A percentile compares a stretch with the other conserved stretches of the same genome.
These are phyloP conservation scores for Torulaspora indica DNA, from an alignment of 805 yeast genomes.

Conservation along the genomic window DNA sequence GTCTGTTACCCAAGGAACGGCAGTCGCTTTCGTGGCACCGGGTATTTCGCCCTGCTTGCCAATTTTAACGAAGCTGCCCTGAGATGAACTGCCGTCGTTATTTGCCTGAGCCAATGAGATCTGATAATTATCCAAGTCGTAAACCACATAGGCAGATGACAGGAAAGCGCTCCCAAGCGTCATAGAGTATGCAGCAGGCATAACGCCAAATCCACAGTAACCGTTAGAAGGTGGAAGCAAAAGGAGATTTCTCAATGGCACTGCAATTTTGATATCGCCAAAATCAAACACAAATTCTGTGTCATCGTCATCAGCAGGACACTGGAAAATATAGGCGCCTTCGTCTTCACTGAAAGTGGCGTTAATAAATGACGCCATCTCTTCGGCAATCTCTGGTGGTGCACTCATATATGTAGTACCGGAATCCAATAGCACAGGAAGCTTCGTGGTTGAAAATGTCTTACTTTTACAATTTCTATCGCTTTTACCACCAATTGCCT, in stretches of 20 bases:
- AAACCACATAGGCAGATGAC: slow-evolving; percentile 53
- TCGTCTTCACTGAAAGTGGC: slow-evolving; percentile 37
- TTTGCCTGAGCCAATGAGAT: slow-evolving; percentile 49
- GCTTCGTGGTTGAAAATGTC: slow-evolving; percentile 23
- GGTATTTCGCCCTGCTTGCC: slow-evolving; percentile 41
- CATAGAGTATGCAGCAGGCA: slow-evolving; percentile 33
- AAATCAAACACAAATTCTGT: slow-evolving; percentile 41
- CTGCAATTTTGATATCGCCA: slow-evolving; percentile 52
- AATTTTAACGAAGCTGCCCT: slow-evolving; percentile 42
- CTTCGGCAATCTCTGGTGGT: slow-evolving; percentile 38
- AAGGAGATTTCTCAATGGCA: slow-evolving; percentile 36
- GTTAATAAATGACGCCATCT: slow-evolving; percentile 29
- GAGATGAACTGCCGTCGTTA: slow-evolving; percentile 16
- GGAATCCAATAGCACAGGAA: slow-evolving; percentile 49
- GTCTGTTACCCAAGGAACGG: slow-evolving; percentile 20
- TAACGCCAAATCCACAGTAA: slow-evolving; percentile 44
- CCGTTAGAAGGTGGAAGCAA: slow-evolving; percentile 26
- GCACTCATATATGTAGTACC: slow-evolving; percentile 52
- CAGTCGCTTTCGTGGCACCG: slow-evolving; percentile 43
- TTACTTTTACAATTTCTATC: slow-evolving; percentile 17
- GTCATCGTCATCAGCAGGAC: slow-evolving; percentile 34
- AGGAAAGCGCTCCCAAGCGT: slow-evolving; percentile 58
- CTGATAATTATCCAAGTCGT: slow-evolving; percentile 46
- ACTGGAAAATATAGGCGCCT: slow-evolving; percentile 42
- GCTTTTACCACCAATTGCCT: slow-evolving; percentile 35